Evolutionary conservation across 495 filamentous ascomycete species (phyloP).

Genomic region (Penicillium roqueforti): DNA sequence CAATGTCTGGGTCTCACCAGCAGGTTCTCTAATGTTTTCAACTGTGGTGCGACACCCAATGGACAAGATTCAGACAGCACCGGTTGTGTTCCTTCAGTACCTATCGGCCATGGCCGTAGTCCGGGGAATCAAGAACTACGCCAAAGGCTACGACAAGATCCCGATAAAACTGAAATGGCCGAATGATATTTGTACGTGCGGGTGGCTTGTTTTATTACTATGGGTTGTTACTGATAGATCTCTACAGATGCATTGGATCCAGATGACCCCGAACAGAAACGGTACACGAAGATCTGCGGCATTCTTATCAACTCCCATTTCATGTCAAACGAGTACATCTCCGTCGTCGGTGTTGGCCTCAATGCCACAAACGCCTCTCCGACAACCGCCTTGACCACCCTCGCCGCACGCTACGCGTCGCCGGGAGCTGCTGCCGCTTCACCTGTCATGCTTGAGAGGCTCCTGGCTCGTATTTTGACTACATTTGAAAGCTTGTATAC

Average conservation of each 20-base stretch:
- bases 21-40: conserved; percentile 81
- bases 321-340: conserved; percentile 69
- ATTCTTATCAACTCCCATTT: conserved; percentile 91
- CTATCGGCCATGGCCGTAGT: conserved; percentile 87
- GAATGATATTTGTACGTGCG: conserved; percentile 73
- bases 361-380: conserved; percentile 84
- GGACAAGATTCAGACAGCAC: conserved; percentile 63
- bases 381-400: conserved; percentile 77
- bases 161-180: conserved; percentile 95
- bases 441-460: conserved; percentile 70
- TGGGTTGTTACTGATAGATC: not conserved
- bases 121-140: conserved; percentile 79
- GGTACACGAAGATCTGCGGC: conserved; percentile 88
- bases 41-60: conserved; percentile 78
- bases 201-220: not conserved
- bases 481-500: conserved; percentile 75
- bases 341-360: conserved; percentile 84
- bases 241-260: conserved; percentile 69
- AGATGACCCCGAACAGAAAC: conserved; percentile 49
- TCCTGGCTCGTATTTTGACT: conserved; percentile 78
- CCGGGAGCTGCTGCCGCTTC: conserved; percentile 23
- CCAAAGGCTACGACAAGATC: conserved; percentile 62
- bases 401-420: conserved; percentile 45
- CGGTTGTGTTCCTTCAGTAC: conserved; percentile 93
- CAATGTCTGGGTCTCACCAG: conserved; percentile 93